phyloP scores from a whole-genome alignment of 306 rosid species.

The Lathyrus sativus region DNA sequence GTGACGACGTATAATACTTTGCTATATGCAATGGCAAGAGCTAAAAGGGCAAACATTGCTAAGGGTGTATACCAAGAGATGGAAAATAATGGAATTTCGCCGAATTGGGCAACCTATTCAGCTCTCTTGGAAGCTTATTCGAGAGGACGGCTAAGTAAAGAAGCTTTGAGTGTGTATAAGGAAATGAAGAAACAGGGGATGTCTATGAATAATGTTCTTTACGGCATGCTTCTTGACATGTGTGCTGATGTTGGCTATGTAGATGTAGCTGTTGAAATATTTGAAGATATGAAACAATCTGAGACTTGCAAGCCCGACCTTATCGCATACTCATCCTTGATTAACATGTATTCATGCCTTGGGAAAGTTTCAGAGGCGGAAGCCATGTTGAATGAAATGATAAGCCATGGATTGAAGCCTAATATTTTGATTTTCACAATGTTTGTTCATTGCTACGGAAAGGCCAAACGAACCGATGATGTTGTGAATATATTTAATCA shows the following conservation, averaged over 20 bases:
- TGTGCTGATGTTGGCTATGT: slow-evolving; percentile 76
- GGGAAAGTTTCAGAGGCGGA: slow-evolving; percentile 74
- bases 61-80: slow-evolving; percentile 73
- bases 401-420: slow-evolving; percentile 66
- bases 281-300: slow-evolving; percentile 68
- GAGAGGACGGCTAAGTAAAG: slow-evolving; percentile 64
- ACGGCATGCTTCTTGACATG: slow-evolving; percentile 65
- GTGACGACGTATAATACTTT: slow-evolving; percentile 57
- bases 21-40: slow-evolving; percentile 84
- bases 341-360: slow-evolving; percentile 68
- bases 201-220: slow-evolving; percentile 56
- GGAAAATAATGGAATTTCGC: slow-evolving; percentile 61
- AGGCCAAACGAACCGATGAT: slow-evolving; percentile 70
- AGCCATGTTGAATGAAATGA: slow-evolving; percentile 69
- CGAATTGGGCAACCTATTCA: slow-evolving; percentile 67
- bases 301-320: slow-evolving; percentile 58
- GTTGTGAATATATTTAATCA: slow-evolving; percentile 70
- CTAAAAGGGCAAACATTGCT: slow-evolving; percentile 69
- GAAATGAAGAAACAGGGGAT: slow-evolving; percentile 83
- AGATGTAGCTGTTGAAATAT: slow-evolving; percentile 65
- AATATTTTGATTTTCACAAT: slow-evolving; percentile 76
- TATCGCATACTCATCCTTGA: slow-evolving; percentile 77
- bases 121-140: slow-evolving; percentile 74
- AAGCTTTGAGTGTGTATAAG: slow-evolving; percentile 64
- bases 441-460: slow-evolving; percentile 88